phyloP scores from a whole-genome alignment of 2,329 filamentous ascomycete species.

The Aspergillus sojae region DNA sequence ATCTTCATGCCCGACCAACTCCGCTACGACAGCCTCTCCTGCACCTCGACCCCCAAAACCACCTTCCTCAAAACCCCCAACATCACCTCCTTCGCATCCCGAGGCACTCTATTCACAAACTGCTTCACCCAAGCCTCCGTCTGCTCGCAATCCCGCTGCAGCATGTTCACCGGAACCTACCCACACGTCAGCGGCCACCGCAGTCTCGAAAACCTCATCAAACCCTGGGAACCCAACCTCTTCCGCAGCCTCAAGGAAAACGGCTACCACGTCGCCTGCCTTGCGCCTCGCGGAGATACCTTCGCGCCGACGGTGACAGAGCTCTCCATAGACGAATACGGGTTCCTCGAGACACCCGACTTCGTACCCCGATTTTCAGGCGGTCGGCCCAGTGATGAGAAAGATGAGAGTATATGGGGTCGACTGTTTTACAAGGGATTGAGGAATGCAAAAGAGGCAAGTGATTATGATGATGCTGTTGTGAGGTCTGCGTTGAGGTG shows the following conservation, averaged over 20 bases:
- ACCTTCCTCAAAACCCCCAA: constrained; percentile 48
- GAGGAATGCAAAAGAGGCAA: constrained; percentile 38
- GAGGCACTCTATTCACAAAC: constrained; percentile 48
- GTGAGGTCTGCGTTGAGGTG: constrained; percentile 47
- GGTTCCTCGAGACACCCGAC: not conserved
- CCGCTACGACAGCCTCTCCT: constrained; percentile 49
- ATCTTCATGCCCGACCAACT: constrained; percentile 56
- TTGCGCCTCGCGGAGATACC: constrained; percentile 19
- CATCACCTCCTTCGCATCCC: constrained; percentile 12
- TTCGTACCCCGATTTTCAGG: not conserved
- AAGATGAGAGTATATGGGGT: not conserved
- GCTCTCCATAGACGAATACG: not conserved
- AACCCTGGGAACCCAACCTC: constrained; percentile 53
- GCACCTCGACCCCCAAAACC: constrained; percentile 23
- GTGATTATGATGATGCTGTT: constrained; percentile 52
- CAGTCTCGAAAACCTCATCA: constrained; percentile 51
- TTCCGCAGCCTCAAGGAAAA: constrained; percentile 48
- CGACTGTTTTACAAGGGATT: constrained; percentile 42
- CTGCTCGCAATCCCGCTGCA: constrained; percentile 51
- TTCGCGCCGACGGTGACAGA: not conserved
- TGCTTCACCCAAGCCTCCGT: constrained; percentile 51
- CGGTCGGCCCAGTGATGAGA: not conserved
- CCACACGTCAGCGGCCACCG: constrained; percentile 52
- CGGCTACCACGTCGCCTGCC: constrained; percentile 53
- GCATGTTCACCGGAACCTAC: constrained; percentile 53